Conservation (phyloP, 1,139 yeast species). For the Yamadazyma mexicana region DNA sequence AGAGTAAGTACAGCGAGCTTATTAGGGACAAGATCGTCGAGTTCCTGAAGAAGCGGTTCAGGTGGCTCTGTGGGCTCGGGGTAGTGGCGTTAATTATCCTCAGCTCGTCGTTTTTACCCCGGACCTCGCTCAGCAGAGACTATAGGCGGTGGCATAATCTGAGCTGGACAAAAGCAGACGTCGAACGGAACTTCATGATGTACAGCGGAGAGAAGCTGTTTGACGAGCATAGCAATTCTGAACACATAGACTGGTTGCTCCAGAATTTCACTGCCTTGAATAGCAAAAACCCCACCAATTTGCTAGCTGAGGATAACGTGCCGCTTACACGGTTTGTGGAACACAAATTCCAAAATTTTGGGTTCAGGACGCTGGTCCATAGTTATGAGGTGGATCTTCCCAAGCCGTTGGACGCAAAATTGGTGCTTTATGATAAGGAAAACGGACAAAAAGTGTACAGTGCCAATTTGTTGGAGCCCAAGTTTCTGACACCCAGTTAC, state of each 20-base stretch:
- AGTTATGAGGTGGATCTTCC: slow-evolving; percentile 20
- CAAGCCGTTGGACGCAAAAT: slow-evolving; percentile 24
- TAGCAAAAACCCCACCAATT: slow-evolving; percentile 18
- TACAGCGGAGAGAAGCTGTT: slow-evolving; percentile 25
- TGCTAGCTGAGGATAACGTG: slow-evolving; percentile 28
- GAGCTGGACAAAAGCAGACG: slow-evolving; percentile 60
- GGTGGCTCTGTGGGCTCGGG: slow-evolving; percentile 57
- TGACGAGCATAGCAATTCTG: slow-evolving; percentile 27
- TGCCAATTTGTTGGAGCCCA: slow-evolving; percentile 28
- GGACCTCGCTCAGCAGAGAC: slow-evolving; percentile 85
- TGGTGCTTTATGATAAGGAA: slow-evolving; percentile 26
- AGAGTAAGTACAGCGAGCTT: slow-evolving; percentile 10
- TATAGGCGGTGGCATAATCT: slow-evolving; percentile 73
- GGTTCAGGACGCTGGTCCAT: slow-evolving; percentile 25
- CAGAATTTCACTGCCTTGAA: slow-evolving; percentile 22
- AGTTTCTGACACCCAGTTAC: slow-evolving; percentile 37
- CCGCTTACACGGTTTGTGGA: slow-evolving; percentile 28
- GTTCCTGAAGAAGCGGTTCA: slow-evolving; percentile 41
- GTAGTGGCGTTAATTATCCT: slow-evolving; percentile 53
- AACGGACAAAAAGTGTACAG: slow-evolving; percentile 23
- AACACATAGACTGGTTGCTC: slow-evolving; percentile 28
- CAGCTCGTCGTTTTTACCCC: slow-evolving; percentile 74
- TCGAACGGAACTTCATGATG: slow-evolving; percentile 44
- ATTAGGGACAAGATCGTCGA: slow-evolving; percentile 18
- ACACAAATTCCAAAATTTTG: slow-evolving; percentile 26